These are phyloP conservation scores for Byssoonygena ceratinophila DNA, from an alignment of 2,329 filamentous ascomycete genomes.

Conservation along the genomic window DNA sequence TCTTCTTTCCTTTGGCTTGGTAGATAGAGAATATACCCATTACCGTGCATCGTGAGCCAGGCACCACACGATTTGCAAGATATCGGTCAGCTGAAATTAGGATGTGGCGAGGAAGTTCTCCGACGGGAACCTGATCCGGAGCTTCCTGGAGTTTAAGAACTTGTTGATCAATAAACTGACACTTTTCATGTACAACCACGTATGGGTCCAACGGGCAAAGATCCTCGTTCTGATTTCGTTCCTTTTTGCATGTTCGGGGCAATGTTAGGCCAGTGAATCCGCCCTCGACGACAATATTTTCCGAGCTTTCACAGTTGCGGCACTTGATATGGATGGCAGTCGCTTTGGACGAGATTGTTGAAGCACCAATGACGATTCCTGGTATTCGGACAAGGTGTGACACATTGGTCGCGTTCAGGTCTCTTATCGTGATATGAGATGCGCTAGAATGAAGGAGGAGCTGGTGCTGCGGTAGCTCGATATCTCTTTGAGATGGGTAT, in stretches of 20 bases:
- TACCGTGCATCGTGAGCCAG: slow-evolving; percentile 84
- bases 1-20: slow-evolving; percentile 78
- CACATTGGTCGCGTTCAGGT: slow-evolving; percentile 85
- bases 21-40: slow-evolving; percentile 99
- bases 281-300: slow-evolving; percentile 62
- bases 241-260: slow-evolving; percentile 63
- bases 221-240: slow-evolving; percentile 49
- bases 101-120: slow-evolving; percentile 88
- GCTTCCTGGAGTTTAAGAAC: slow-evolving; percentile 97
- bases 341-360: slow-evolving; percentile 91
- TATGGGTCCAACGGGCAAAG: slow-evolving; percentile 90
- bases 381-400: slow-evolving; percentile 92
- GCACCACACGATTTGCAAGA: slow-evolving; percentile 87
- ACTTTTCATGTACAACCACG: slow-evolving; percentile 89
- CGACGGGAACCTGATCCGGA: slow-evolving; percentile 92
- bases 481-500: slow-evolving; percentile 59
- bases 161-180: slow-evolving; percentile 91
- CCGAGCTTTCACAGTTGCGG: slow-evolving; percentile 65
- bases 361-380: slow-evolving; percentile 94
- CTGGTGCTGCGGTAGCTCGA: slow-evolving; percentile 79
- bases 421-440: slow-evolving; percentile 82
- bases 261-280: slow-evolving; percentile 82
- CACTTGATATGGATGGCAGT: slow-evolving; percentile 79
- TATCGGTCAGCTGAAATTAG: slow-evolving; percentile 95
- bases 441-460: slow-evolving; percentile 88